Conservation (phyloP, 1,139 yeast species). For the Yamadazyma sp. region DNA sequence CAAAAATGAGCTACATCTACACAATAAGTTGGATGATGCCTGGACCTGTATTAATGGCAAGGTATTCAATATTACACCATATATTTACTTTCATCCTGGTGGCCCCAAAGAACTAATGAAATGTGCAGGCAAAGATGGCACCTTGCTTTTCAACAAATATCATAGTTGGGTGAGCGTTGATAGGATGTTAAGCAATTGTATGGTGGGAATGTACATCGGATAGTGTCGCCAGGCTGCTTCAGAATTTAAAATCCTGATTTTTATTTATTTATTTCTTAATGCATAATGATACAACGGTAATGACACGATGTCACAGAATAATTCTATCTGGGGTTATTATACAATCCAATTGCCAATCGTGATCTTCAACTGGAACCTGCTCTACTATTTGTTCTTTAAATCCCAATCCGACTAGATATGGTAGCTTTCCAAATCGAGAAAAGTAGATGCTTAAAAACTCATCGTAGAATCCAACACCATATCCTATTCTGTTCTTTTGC, state of each 20-base stretch:
- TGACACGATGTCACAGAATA: not conserved
- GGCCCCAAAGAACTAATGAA: slow-evolving; percentile 78
- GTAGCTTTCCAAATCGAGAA: slow-evolving; percentile 30
- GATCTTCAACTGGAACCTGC: slow-evolving; percentile 62
- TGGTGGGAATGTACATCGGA: slow-evolving; percentile 56
- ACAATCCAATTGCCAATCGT: slow-evolving; percentile 67
- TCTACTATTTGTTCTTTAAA: slow-evolving; percentile 65
- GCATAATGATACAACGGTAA: not conserved
- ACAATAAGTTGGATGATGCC: slow-evolving; percentile 61
- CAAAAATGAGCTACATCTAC: slow-evolving; percentile 59
- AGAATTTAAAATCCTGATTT: not conserved
- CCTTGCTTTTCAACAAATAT: slow-evolving; percentile 72
- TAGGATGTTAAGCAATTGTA: slow-evolving; percentile 73
- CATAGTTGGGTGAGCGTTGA: slow-evolving; percentile 92
- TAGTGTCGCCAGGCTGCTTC: not conserved
- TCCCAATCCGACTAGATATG: slow-evolving; percentile 66
- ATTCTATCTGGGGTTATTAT: slow-evolving; percentile 37
- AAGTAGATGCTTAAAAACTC: slow-evolving; percentile 60
- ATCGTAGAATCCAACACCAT: slow-evolving; percentile 93
- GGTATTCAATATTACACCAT: slow-evolving; percentile 83
- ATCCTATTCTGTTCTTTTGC: slow-evolving; percentile 67
- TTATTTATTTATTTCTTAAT: slow-evolving; percentile 7
- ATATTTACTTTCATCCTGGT: slow-evolving; percentile 88
- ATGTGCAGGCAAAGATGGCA: slow-evolving; percentile 85
- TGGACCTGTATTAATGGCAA: slow-evolving; percentile 85